Percentiles rank a stretch among this genome's conserved stretches.
These are phyloP conservation scores for Aspergillus fructus DNA, from an alignment of 2,329 filamentous ascomycete genomes.

Conservation along the genomic window DNA sequence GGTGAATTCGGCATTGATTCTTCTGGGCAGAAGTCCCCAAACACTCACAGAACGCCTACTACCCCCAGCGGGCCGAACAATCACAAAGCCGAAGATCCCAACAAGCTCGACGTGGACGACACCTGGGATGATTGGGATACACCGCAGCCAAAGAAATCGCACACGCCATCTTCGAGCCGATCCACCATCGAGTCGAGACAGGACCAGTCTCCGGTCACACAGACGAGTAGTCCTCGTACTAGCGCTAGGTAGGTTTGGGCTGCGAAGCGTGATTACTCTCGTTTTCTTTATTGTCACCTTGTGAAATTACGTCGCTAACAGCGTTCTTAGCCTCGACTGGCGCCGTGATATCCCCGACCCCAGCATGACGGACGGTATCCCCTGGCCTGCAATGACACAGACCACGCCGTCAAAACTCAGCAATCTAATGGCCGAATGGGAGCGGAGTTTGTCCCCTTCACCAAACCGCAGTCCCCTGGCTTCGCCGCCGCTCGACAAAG, in stretches of 20 bases:
- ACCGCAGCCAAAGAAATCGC: constrained; percentile 40
- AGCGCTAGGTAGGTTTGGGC: constrained; percentile 51
- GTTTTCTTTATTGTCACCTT: not conserved
- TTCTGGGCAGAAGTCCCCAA: constrained; percentile 41
- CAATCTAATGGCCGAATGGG: constrained; percentile 87
- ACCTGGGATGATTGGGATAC: constrained; percentile 59
- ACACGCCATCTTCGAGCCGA: constrained; percentile 47
- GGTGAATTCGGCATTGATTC: constrained; percentile 52
- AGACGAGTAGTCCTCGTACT: constrained; percentile 52
- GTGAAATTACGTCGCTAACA: constrained; percentile 20
- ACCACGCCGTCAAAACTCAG: constrained; percentile 75
- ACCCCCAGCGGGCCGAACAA: constrained; percentile 36
- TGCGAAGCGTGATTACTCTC: constrained; percentile 8
- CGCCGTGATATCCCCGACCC: constrained; percentile 31
- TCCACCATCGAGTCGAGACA: constrained; percentile 52
- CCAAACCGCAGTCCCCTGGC: constrained; percentile 24
- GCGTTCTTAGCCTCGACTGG: constrained; percentile 38
- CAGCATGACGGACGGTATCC: constrained; percentile 43
- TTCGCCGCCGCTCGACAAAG: constrained; percentile 25
- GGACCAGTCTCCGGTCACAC: constrained; percentile 45
- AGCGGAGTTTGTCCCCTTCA: constrained; percentile 68
- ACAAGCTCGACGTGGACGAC: constrained; percentile 47
- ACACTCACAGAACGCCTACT: constrained; percentile 28
- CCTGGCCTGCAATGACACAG: constrained; percentile 71
- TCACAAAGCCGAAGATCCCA: constrained; percentile 32